These are phyloP conservation scores for Lobosporangium transversale DNA, from an alignment of 192 early-diverging fungal species.

Conservation along the genomic window DNA sequence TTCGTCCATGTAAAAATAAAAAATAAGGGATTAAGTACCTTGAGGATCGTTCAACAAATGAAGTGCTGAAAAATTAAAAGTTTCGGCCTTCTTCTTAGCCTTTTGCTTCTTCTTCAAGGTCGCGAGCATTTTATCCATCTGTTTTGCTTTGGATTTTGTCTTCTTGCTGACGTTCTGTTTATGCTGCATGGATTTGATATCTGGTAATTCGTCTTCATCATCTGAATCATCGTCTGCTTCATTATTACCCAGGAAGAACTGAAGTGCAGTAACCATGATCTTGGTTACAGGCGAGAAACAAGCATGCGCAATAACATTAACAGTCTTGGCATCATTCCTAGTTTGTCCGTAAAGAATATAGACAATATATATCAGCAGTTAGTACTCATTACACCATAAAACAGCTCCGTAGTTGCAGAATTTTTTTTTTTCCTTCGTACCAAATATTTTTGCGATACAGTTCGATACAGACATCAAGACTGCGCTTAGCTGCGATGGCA, in stretches of 20 bases:
- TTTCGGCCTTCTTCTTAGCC: conserved; percentile 70
- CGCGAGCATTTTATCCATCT: conserved; percentile 83
- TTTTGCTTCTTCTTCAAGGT: conserved; percentile 75
- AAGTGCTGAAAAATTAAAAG: conserved; percentile 93
- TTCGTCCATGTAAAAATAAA: neutral
- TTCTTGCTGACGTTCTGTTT: conserved; percentile 86
- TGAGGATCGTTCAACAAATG: conserved; percentile 97
- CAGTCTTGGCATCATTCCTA: conserved; percentile 96
- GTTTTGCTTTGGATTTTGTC: conserved; percentile 79
- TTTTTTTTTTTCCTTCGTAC: conserved; percentile 50
- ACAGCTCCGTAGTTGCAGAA: too few species aligned
- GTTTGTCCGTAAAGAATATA: neutral
- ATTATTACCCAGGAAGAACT: conserved; percentile 92
- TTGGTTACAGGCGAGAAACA: conserved; percentile 94
- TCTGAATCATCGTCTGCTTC: conserved; percentile 79
- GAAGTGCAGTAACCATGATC: conserved; percentile 89
- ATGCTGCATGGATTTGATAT: conserved; percentile 83
- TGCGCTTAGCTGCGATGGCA: conserved; percentile 94
- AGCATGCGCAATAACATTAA: conserved; percentile 97
- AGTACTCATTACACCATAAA: too few species aligned
- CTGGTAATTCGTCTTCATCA: conserved; percentile 66
- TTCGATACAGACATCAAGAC: conserved; percentile 96
- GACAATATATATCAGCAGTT: neutral
- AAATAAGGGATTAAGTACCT: conserved; percentile 58
- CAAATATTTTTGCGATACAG: conserved; percentile 97